These are phyloP conservation scores for Botrytis fragariae DNA, from an alignment of 2,329 filamentous ascomycete genomes.

Conservation along the genomic window DNA sequence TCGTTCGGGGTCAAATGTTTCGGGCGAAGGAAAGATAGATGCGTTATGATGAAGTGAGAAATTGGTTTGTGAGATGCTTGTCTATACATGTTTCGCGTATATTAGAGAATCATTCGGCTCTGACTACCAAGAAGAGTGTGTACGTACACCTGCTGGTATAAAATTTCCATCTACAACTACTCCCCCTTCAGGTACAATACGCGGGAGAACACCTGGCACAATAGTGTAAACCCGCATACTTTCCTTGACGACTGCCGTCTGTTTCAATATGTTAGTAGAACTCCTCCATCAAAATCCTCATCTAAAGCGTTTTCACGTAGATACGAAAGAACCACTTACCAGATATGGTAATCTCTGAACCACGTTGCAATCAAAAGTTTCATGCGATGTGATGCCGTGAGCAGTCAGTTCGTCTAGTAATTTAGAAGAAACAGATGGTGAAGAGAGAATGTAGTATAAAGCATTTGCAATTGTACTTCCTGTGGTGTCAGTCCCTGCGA, in stretches of 20 bases:
- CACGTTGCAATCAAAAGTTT: not conserved
- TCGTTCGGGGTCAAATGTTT: not conserved
- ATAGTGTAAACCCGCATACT: not conserved
- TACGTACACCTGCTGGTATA: not conserved
- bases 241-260: constrained; percentile 9
- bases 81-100: not conserved
- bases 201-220: not conserved
- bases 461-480: not conserved
- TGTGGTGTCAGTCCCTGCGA: not conserved
- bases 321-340: not conserved
- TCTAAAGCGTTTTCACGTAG: not conserved
- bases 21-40: not conserved
- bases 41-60: not conserved
- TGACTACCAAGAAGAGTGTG: not conserved
- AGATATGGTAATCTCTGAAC: not conserved
- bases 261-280: not conserved
- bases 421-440: not conserved
- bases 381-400: not conserved
- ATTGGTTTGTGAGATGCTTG: not conserved
- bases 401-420: not conserved
- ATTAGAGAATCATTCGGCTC: not conserved
- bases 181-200: not conserved
- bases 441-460: not conserved
- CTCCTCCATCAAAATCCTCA: too few relatives aligned
- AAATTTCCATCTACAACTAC: not conserved